A percentile compares a stretch with the other conserved stretches of the same genome.
phyloP scores from a whole-genome alignment of 768 basidiomycete species.

The Kwoniella sp. region DNA sequence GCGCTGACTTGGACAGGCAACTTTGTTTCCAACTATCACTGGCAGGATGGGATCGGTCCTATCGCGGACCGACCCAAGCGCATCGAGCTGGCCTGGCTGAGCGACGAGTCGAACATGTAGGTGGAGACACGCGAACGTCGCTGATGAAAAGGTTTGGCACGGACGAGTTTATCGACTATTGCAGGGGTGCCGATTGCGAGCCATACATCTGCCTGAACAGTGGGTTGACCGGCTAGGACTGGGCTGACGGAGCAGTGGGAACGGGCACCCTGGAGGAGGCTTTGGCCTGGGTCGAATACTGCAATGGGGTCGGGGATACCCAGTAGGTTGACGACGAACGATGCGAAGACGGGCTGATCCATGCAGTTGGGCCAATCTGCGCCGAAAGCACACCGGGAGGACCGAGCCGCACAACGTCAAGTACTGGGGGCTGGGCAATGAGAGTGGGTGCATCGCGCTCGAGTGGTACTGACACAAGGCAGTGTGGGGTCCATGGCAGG shows the following conservation, averaged over 20 bases:
- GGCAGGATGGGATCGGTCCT: constrained; percentile 62
- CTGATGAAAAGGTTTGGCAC: constrained; percentile 55
- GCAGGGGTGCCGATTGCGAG: constrained; percentile 56
- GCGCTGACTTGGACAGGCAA: constrained; percentile 48
- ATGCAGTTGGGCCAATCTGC: constrained; percentile 58
- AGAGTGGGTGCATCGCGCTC: constrained; percentile 50
- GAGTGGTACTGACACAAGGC: not conserved
- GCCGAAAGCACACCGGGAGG: constrained; percentile 58
- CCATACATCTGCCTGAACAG: constrained; percentile 62
- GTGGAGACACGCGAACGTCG: not conserved
- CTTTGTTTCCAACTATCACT: constrained; percentile 59
- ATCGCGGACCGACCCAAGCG: constrained; percentile 55
- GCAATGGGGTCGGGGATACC: constrained; percentile 56
- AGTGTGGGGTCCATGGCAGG: constrained; percentile 53
- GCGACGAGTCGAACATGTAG: constrained; percentile 58
- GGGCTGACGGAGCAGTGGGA: constrained; percentile 53
- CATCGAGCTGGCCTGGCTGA: constrained; percentile 62
- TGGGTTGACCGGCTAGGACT: constrained; percentile 28
- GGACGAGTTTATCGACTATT: constrained; percentile 59
- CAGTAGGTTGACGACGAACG: constrained; percentile 31
- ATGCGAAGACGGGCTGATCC: constrained; percentile 44
- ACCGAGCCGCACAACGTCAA: constrained; percentile 59
- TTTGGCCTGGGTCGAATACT: constrained; percentile 61
- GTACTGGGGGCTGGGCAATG: constrained; percentile 56
- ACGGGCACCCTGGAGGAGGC: constrained; percentile 63